A percentile compares a stretch with the other conserved stretches of the same genome.
Conservation (phyloP, 2,329 filamentous ascomycete genomes). For the Aspergillus calidoustus region DNA sequence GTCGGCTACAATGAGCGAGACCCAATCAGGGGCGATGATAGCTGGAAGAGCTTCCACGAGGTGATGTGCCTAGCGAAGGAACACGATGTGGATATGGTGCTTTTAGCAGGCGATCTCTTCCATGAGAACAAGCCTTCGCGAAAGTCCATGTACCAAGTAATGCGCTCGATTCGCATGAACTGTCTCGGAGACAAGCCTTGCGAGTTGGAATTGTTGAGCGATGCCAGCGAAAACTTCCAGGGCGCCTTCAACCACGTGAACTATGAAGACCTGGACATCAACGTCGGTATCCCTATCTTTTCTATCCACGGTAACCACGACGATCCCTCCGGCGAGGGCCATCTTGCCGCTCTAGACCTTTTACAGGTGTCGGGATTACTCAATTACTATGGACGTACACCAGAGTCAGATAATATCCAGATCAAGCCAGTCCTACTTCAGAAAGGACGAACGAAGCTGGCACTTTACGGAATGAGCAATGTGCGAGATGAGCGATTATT, state of each 20-base stretch:
- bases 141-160: constrained; percentile 96
- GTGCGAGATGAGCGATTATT: constrained; percentile 94
- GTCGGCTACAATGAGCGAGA: constrained; percentile 96
- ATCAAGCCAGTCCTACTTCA: constrained; percentile 91
- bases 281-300: constrained; percentile 95
- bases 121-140: constrained; percentile 97
- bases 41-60: constrained; percentile 95
- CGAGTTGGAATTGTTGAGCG: constrained; percentile 90
- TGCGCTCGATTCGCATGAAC: constrained; percentile 90
- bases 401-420: constrained; percentile 90
- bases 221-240: constrained; percentile 88
- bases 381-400: constrained; percentile 93
- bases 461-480: constrained; percentile 92
- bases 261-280: constrained; percentile 97
- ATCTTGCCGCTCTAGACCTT: constrained; percentile 87
- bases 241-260: constrained; percentile 93
- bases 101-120: constrained; percentile 92
- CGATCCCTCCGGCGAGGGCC: constrained; percentile 94
- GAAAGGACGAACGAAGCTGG: constrained; percentile 90
- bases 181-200: constrained; percentile 95
- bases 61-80: constrained; percentile 86
- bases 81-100: constrained; percentile 95
- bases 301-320: constrained; percentile 99
- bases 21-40: constrained; percentile 92
- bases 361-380: constrained; percentile 88